Evolutionary conservation across 768 basidiomycete genomes (phyloP), one percentile per base, ranked within the genome.

Genomic region (Amanita fuliginea): DNA sequence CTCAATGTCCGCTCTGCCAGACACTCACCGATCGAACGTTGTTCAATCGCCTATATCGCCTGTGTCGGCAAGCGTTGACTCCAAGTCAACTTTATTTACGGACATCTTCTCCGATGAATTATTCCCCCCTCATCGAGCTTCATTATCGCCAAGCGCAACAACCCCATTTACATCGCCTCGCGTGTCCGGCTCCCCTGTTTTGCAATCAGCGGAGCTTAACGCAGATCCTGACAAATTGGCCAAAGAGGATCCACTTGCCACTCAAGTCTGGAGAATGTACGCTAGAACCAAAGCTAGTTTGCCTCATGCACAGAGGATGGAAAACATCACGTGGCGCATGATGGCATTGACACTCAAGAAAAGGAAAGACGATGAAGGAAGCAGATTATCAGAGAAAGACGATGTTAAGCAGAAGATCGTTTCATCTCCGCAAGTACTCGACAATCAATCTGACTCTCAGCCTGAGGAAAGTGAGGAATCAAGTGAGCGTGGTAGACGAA

Each of bases 311-410:
- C 89, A 93, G 66, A 71, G 94, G 60, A 93, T 99, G 90, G 96
- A 98, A 69, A 98, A 97, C 61, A 64, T 98, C 48, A 96, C 94
- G 0, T 97, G 95, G 95, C 71, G 96, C 52, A 89, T 98, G 92
- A 97, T 97, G 94, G 86, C 93, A 21, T 70, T 99, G 61, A 90
- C 88, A 10, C 69, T 99, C 49, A 85, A 86, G 73, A 95, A 87
- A 76, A 83, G 84, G 70, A 81, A 82, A 66, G 84, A 86, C 39
- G 81, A 84, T 18, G 82, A 84, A 49, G 71, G 78, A 53, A 67
- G 66, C 53, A 59, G 57, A 34, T 14, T n/a, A 24, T 36, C 24
- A 30, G 37, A 37, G 22, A 47, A 28, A 22, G 55, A 56, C 24
- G 46, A 32, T 40, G 36, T 5, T 24, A 24, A 24, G 22, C 22